These are phyloP conservation scores for Mycena belliarum DNA, from an alignment of 768 basidiomycete genomes.

Conservation along the genomic window DNA sequence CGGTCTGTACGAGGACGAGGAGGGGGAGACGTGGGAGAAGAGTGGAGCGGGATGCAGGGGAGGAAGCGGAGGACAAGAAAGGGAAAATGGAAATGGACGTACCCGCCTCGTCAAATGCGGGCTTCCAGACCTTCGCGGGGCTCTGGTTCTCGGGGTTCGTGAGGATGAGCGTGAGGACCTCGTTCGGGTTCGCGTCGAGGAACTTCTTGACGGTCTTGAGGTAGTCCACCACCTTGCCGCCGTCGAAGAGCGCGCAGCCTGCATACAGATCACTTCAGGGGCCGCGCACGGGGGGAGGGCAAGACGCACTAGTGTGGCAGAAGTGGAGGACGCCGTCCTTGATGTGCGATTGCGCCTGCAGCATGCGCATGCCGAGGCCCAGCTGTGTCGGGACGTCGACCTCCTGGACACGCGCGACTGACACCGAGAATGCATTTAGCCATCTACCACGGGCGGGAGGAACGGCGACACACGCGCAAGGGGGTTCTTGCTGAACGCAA, in stretches of 20 bases:
- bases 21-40: too few species aligned
- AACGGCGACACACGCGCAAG: slow-evolving; percentile 16
- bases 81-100: too few species aligned
- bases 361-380: slow-evolving; percentile 31
- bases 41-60: too few species aligned
- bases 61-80: too few species aligned
- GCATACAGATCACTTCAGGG: not conserved
- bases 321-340: slow-evolving; percentile 55
- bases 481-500: slow-evolving; percentile 12
- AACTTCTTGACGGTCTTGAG: slow-evolving; percentile 54
- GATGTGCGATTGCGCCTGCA: slow-evolving; percentile 37
- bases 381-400: slow-evolving; percentile 35
- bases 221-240: slow-evolving; percentile 50
- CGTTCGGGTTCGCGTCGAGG: slow-evolving; percentile 62
- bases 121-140: slow-evolving; percentile 49
- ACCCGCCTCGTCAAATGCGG: slow-evolving; percentile 53
- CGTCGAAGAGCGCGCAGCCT: slow-evolving; percentile 52
- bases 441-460: not conserved
- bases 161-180: slow-evolving; percentile 65
- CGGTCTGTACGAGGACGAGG: too few species aligned
- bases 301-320: slow-evolving; percentile 44
- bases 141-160: slow-evolving; percentile 63
- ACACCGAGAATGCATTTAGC: not conserved
- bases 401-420: slow-evolving; percentile 44
- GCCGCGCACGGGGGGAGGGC: too few species aligned